These are phyloP conservation scores for Cystobasidium pallidum DNA, from an alignment of 1,284 basidiomycete genomes.

Conservation along the genomic window DNA sequence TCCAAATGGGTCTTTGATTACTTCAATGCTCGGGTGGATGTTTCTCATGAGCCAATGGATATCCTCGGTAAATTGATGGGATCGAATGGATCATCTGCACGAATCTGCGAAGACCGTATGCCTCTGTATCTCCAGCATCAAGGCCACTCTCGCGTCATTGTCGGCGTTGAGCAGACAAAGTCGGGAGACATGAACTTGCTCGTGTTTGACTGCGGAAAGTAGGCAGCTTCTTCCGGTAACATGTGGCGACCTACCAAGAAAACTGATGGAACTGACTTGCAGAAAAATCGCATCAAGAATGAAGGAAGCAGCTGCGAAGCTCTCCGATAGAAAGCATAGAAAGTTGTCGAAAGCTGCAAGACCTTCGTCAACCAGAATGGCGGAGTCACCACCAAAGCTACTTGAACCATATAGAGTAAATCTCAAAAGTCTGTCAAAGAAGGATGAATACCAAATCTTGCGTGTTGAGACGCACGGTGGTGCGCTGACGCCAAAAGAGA, in stretches of 20 bases:
- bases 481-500: constrained; percentile 38
- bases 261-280: neutral
- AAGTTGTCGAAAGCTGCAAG: neutral
- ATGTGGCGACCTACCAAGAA: too few relatives aligned
- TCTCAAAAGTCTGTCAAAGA: constrained; percentile 48
- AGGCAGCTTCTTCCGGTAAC: constrained; percentile 10
- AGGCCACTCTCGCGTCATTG: constrained; percentile 52
- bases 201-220: constrained; percentile 53
- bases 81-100: constrained; percentile 31
- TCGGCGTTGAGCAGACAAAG: constrained; percentile 51
- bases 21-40: constrained; percentile 40
- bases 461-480: constrained; percentile 41
- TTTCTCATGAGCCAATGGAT: constrained; percentile 14
- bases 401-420: constrained; percentile 50
- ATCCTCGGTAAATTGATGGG: constrained; percentile 43
- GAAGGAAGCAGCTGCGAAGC: neutral
- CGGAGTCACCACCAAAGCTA: constrained; percentile 26
- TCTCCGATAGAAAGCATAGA: neutral
- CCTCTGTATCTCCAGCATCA: constrained; percentile 54
- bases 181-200: constrained; percentile 49
- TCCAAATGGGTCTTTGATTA: constrained; percentile 49
- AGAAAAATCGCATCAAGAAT: constrained; percentile 6
- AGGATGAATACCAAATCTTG: constrained; percentile 52
- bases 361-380: neutral
- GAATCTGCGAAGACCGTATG: constrained; percentile 36